Conservation (phyloP, 2,329 filamentous ascomycete genomes). For the Fusarium oligoseptatum region DNA sequence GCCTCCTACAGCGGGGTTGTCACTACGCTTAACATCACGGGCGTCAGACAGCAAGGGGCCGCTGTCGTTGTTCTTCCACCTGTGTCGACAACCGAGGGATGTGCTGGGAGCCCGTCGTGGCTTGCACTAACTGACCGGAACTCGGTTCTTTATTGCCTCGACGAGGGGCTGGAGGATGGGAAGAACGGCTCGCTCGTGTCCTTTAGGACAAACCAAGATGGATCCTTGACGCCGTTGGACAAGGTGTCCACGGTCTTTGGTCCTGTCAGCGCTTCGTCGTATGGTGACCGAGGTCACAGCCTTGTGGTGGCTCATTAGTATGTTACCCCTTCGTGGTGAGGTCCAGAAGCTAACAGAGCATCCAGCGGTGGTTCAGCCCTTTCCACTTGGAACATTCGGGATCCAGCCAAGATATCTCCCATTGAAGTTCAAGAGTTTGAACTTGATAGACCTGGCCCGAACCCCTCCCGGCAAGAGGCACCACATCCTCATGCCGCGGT, state of each 20-base stretch:
- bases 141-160: constrained; percentile 68
- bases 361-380: constrained; percentile 57
- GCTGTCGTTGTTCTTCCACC: constrained; percentile 52
- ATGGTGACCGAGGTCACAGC: constrained; percentile 56
- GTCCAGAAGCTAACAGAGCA: constrained; percentile 20
- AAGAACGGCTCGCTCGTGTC: constrained; percentile 62
- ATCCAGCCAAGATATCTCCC: constrained; percentile 52
- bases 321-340: constrained; percentile 35
- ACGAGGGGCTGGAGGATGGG: constrained; percentile 65
- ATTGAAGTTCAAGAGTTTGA: constrained; percentile 57
- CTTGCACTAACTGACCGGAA: constrained; percentile 66
- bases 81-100: constrained; percentile 60
- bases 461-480: constrained; percentile 64
- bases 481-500: constrained; percentile 75
- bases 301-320: constrained; percentile 62
- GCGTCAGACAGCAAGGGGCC: constrained; percentile 27
- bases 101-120: constrained; percentile 71
- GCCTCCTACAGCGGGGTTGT: constrained; percentile 63
- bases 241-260: constrained; percentile 53
- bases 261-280: constrained; percentile 60
- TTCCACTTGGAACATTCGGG: constrained; percentile 59
- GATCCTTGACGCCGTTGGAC: constrained; percentile 55
- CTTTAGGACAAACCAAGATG: constrained; percentile 54
- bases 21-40: constrained; percentile 61
- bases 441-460: constrained; percentile 54